Evolutionary conservation across 768 basidiomycete species (phyloP).

Genomic region (Leccinum boreale): DNA sequence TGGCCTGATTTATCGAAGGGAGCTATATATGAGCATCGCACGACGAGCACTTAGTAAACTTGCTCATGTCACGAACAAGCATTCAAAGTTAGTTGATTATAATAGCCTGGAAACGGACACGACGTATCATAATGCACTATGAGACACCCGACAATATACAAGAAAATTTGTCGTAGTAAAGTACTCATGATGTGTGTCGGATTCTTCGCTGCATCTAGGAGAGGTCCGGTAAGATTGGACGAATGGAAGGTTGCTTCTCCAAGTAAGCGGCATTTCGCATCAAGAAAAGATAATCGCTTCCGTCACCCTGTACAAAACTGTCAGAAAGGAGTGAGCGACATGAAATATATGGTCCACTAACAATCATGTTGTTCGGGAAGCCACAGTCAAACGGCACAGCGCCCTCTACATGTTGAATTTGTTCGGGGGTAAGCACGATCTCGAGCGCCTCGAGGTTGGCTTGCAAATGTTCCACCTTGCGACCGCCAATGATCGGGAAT

Average conservation of each 20-base stretch:
- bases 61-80: background rate
- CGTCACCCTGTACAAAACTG: constrained; percentile 23
- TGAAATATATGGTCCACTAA: background rate
- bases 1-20: background rate
- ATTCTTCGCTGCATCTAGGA: background rate
- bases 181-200: background rate
- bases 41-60: background rate
- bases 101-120: background rate
- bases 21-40: background rate
- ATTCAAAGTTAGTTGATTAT: background rate
- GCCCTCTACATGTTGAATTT: constrained; percentile 45
- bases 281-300: constrained; percentile 12
- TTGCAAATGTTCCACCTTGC: constrained; percentile 49
- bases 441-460: constrained; percentile 51
- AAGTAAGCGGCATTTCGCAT: constrained; percentile 12
- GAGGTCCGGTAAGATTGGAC: constrained; percentile 6
- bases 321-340: background rate
- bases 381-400: constrained; percentile 44
- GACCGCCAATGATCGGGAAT: constrained; percentile 50
- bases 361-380: constrained; percentile 32
- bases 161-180: background rate
- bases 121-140: background rate
- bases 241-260: constrained; percentile 19
- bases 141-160: background rate
- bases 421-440: constrained; percentile 42